Evolutionary conservation across 192 early-diverging fungal genomes (phyloP).

Genomic region (Chytriomyces sp.): DNA sequence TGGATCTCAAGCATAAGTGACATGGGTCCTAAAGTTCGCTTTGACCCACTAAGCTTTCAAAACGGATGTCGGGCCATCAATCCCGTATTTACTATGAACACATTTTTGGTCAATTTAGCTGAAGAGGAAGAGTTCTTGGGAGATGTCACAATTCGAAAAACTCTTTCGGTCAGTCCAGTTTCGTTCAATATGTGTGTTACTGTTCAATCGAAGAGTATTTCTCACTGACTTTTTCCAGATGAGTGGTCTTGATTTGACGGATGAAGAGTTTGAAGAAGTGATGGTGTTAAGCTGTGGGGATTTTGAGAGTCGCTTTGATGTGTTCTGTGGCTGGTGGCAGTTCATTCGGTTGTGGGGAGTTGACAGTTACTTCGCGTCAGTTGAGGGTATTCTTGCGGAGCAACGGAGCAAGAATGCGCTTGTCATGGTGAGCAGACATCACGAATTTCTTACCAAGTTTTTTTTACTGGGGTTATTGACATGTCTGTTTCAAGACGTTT

Average conservation of each 20-base stretch:
- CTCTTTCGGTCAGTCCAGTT: not conserved
- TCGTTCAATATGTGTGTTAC: not conserved
- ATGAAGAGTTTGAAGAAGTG: slow-evolving; percentile 20
- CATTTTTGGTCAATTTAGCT: slow-evolving; percentile 28
- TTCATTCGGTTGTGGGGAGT: slow-evolving; percentile 29
- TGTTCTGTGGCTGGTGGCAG: slow-evolving; percentile 32
- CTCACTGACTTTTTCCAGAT: not conserved
- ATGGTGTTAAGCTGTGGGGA: slow-evolving; percentile 24
- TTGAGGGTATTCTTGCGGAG: slow-evolving; percentile 23
- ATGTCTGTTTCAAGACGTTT: slow-evolving; percentile 14
- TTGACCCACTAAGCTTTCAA: slow-evolving; percentile 31
- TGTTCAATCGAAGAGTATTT: not conserved
- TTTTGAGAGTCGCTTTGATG: not conserved
- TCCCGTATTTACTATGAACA: slow-evolving; percentile 30
- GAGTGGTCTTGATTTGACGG: slow-evolving; percentile 20
- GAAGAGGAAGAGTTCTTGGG: not conserved
- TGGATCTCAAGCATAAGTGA: slow-evolving; percentile 34
- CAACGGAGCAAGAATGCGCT: slow-evolving; percentile 21
- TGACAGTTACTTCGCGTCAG: slow-evolving; percentile 16
- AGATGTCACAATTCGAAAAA: not conserved
- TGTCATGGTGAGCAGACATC: slow-evolving; percentile 22
- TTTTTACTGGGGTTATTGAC: not conserved
- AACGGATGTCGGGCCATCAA: slow-evolving; percentile 21
- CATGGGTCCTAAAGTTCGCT: slow-evolving; percentile 32
- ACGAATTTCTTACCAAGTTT: not conserved